These are phyloP conservation scores for Eucommia ulmoides DNA, from an alignment of 257 asterid genomes.

Conservation along the genomic window DNA sequence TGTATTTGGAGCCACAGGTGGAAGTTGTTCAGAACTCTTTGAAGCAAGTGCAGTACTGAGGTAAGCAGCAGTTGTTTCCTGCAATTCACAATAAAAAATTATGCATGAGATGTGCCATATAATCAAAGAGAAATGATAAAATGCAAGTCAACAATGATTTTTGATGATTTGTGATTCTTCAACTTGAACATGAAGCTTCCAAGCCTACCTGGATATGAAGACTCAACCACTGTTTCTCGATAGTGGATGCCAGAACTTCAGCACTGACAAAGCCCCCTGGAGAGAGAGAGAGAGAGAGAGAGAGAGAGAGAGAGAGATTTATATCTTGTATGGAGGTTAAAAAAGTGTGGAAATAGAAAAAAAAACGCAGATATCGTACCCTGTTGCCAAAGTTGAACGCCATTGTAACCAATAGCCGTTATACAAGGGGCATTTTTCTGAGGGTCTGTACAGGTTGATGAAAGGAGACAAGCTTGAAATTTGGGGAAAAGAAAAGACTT, in stretches of 20 bases:
- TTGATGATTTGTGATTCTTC: too few species aligned
- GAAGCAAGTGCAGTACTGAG: conserved; percentile 75
- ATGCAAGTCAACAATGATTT: too few species aligned
- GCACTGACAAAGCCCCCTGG: conserved; percentile 67
- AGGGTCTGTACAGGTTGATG: conserved; percentile 55
- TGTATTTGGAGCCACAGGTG: conserved; percentile 20
- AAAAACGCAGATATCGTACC: conserved; percentile 24
- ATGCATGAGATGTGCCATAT: too few species aligned
- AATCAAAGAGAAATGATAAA: too few species aligned
- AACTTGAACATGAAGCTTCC: not conserved
- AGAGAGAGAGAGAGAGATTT: too few species aligned
- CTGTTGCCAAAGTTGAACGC: conserved; percentile 65
- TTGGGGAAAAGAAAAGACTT: not conserved
- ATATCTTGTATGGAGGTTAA: too few species aligned
- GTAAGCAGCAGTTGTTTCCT: conserved; percentile 81
- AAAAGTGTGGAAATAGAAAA: too few species aligned
- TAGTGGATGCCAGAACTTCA: conserved; percentile 57
- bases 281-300: too few species aligned
- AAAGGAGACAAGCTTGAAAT: conserved; percentile 29
- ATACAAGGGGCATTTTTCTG: conserved; percentile 67
- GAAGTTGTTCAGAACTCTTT: conserved; percentile 24
- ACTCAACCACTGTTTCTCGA: conserved; percentile 86
- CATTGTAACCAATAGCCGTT: conserved; percentile 81
- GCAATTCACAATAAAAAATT: not conserved
- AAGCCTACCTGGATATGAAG: conserved; percentile 77